These are phyloP conservation scores for Fraxinus nigra DNA, from an alignment of 305 asterid genomes.

Conservation along the genomic window DNA sequence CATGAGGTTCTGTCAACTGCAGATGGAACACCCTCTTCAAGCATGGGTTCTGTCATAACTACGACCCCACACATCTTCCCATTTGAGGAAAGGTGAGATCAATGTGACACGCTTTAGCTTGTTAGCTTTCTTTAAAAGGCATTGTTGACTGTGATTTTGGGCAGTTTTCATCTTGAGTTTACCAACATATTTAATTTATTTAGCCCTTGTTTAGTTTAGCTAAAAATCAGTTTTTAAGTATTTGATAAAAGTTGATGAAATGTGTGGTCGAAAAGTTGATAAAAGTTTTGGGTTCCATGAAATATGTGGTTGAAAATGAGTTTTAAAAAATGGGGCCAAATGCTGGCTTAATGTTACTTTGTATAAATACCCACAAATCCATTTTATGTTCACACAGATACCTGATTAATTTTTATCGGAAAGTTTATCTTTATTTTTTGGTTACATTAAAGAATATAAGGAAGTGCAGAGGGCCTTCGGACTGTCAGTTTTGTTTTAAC, in stretches of 20 bases:
- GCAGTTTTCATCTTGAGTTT: background rate
- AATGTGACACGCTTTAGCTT: slow-evolving; percentile 1
- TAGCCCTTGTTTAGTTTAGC: background rate
- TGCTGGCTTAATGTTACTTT: background rate
- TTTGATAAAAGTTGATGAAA: background rate
- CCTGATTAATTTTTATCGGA: slow-evolving; percentile 8
- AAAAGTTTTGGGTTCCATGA: background rate
- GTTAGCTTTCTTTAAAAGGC: background rate
- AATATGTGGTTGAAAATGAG: background rate
- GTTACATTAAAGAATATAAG: background rate
- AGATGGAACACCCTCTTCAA: slow-evolving; percentile 51
- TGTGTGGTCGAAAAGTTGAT: background rate
- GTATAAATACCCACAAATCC: background rate
- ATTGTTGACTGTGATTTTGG: background rate
- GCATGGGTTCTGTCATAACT: slow-evolving; percentile 69
- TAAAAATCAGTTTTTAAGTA: background rate
- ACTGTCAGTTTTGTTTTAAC: slow-evolving; percentile 11
- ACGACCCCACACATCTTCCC: slow-evolving; percentile 88
- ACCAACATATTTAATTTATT: background rate
- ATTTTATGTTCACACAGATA: background rate
- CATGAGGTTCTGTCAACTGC: slow-evolving; percentile 63
- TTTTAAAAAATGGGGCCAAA: background rate
- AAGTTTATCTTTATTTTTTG: background rate
- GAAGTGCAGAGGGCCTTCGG: background rate
- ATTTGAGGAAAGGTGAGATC: slow-evolving; percentile 82